A percentile compares a stretch with the other conserved stretches of the same genome.
Evolutionary conservation across 2,329 filamentous ascomycete genomes (phyloP).

Genomic region (Cercospora beticola): DNA sequence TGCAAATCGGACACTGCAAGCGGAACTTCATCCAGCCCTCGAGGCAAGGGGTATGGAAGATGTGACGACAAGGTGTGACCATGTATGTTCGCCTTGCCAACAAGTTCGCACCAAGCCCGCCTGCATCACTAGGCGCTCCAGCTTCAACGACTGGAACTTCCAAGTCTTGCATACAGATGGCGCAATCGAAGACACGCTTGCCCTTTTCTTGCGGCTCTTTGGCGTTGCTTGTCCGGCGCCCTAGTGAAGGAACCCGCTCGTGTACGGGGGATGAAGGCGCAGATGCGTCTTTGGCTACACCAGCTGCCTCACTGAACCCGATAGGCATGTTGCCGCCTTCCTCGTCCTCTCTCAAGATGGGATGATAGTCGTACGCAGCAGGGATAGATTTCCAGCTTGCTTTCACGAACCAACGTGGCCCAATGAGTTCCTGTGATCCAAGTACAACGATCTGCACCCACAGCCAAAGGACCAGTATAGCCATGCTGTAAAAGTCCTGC

Average conservation of each 20-base stretch:
- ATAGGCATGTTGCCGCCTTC: constrained; percentile 74
- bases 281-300: constrained; percentile 25
- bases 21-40: constrained; percentile 96
- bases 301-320: constrained; percentile 52
- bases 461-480: constrained; percentile 70
- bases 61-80: constrained; percentile 95
- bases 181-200: constrained; percentile 76
- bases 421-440: constrained; percentile 78
- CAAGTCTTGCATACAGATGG: constrained; percentile 88
- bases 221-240: constrained; percentile 20
- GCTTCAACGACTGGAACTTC: constrained; percentile 78
- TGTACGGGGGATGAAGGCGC: constrained; percentile 30
- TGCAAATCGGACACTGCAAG: constrained; percentile 91
- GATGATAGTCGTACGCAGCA: constrained; percentile 90
- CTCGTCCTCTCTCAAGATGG: constrained; percentile 80
- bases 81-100: constrained; percentile 84
- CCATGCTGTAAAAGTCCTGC: constrained; percentile 65
- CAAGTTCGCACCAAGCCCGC: constrained; percentile 58
- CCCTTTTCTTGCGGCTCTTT: constrained; percentile 51
- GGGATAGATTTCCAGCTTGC: constrained; percentile 58
- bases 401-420: constrained; percentile 81
- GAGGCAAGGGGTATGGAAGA: constrained; percentile 88
- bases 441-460: constrained; percentile 82
- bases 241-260: constrained; percentile 23
- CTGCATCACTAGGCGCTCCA: constrained; percentile 34